Percentiles rank a stretch among this genome's conserved stretches.
Evolutionary conservation across 2,329 filamentous ascomycete species (phyloP).

Genomic region (Sporothrix variecibatus): DNA sequence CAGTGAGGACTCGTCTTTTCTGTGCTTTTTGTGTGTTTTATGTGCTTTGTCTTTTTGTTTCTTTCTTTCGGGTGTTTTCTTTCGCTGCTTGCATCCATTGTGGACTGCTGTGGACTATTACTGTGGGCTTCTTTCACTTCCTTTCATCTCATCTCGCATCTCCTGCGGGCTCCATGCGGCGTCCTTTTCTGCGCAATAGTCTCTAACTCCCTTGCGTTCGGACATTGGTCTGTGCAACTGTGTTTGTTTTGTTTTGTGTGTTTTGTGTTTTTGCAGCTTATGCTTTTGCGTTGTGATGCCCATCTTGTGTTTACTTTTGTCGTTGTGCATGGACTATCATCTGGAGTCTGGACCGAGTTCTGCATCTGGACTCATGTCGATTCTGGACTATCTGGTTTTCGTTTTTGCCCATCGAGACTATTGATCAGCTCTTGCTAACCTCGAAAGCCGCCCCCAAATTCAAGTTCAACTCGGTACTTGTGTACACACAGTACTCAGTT

Average conservation of each 20-base stretch:
- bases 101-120: not conserved
- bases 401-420: not conserved
- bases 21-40: not conserved
- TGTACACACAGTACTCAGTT: not conserved
- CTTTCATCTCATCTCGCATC: not conserved
- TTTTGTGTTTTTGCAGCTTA: not conserved
- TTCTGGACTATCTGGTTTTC: not conserved
- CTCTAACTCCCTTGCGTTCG: conserved; percentile 15
- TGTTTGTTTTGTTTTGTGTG: not conserved
- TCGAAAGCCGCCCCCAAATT: not conserved
- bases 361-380: not conserved
- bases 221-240: conserved; percentile 14
- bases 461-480: not conserved
- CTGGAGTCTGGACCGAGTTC: not conserved
- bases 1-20: not conserved
- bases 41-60: not conserved
- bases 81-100: not conserved
- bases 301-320: conserved; percentile 12
- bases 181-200: not conserved
- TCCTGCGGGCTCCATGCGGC: not conserved
- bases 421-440: not conserved
- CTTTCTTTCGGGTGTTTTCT: not conserved
- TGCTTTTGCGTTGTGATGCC: not conserved
- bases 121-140: not conserved
- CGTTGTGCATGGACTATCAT: not conserved